Evolutionary conservation across 2,329 filamentous ascomycete species (phyloP).

Genomic region (Penicillium sp.): DNA sequence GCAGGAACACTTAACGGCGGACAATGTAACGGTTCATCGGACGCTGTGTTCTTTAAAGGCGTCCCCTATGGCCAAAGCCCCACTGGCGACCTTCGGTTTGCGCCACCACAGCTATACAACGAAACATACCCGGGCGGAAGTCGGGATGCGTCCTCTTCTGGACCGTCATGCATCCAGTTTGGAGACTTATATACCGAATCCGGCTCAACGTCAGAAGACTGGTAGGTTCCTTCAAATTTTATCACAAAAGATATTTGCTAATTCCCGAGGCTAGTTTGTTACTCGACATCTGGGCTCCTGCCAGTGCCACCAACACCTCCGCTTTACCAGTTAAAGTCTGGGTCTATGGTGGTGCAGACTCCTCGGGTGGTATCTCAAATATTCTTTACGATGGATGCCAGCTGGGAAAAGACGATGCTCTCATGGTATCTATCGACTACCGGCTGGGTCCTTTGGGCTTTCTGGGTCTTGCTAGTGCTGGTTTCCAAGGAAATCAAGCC

Average conservation of each 20-base stretch:
- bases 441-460: conserved; percentile 23
- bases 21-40: conserved; percentile 12
- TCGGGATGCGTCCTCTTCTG: conserved; percentile 17
- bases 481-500: conserved; percentile 17
- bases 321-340: conserved; percentile 62
- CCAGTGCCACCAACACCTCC: conserved; percentile 32
- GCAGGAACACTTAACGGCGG: conserved; percentile 20
- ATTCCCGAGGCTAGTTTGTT: conserved; percentile 6
- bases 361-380: conserved; percentile 55
- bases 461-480: conserved; percentile 16
- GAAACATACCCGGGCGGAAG: conserved; percentile 15
- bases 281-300: conserved; percentile 38
- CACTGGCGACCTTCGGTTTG: conserved; percentile 19
- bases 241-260: not conserved
- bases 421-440: conserved; percentile 23
- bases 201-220: conserved; percentile 18
- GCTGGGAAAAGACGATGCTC: conserved; percentile 1
- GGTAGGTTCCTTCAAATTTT: conserved; percentile 13
- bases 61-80: conserved; percentile 22
- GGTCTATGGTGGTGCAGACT: conserved; percentile 61
- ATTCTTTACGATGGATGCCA: conserved; percentile 40
- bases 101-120: conserved; percentile 18
- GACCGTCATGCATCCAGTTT: conserved; percentile 20
- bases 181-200: conserved; percentile 2
- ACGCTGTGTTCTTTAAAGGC: conserved; percentile 16